Conservation (phyloP, 768 basidiomycete species). For the Termitomyces sp. region DNA sequence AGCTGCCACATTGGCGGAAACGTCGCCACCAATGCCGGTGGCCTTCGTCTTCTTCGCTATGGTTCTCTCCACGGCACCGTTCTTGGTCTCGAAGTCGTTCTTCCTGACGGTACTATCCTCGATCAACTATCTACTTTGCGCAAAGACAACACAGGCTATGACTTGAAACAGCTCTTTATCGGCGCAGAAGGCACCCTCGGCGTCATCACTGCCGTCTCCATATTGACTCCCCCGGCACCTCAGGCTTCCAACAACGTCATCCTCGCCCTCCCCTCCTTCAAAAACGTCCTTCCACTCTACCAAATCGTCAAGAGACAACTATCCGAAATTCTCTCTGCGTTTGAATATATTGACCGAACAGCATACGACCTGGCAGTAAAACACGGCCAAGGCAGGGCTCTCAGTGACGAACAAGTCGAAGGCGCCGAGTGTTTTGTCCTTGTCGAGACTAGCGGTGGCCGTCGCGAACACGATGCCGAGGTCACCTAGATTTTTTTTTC, state of each 20-base stretch:
- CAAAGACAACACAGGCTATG: constrained; percentile 98
- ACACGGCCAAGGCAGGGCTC: constrained; percentile 76
- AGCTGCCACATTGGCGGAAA: constrained; percentile 99
- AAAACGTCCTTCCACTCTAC: constrained; percentile 84
- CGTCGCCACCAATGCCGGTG: constrained; percentile 95
- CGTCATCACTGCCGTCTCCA: constrained; percentile 91
- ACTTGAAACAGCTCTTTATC: constrained; percentile 97
- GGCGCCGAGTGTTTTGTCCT: constrained; percentile 87
- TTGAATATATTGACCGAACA: constrained; percentile 92
- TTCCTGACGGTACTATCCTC: constrained; percentile 90
- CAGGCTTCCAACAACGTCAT: constrained; percentile 90
- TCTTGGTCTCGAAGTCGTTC: constrained; percentile 91
- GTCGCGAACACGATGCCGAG: constrained; percentile 91
- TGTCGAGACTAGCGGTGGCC: constrained; percentile 92
- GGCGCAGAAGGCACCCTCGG: constrained; percentile 97
- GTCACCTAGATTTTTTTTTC: constrained; percentile 34
- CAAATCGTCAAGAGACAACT: constrained; percentile 75
- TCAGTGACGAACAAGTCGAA: constrained; percentile 69
- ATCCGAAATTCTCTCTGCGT: constrained; percentile 95
- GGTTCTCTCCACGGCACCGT: constrained; percentile 95
- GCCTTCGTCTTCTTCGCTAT: constrained; percentile 90
- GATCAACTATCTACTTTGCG: constrained; percentile 86
- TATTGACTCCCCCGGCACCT: constrained; percentile 82
- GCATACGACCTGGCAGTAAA: constrained; percentile 82
- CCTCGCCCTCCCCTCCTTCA: constrained; percentile 82